phyloP scores from a whole-genome alignment of 352 stramenopile species.

The Globisporangium paroecandrum region DNA sequence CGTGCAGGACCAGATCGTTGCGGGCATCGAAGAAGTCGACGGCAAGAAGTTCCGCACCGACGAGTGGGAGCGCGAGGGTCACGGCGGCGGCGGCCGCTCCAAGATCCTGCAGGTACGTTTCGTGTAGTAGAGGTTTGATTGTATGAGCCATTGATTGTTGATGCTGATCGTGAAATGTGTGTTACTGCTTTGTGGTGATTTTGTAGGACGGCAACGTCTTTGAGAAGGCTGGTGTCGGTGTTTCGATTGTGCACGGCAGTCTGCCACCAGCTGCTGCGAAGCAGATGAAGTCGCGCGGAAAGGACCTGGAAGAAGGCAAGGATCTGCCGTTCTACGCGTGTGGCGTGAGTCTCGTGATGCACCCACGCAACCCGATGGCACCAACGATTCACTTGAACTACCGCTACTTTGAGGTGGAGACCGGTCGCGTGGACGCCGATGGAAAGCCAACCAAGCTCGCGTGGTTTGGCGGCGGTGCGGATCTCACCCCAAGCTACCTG shows the following conservation, averaged over 20 bases:
- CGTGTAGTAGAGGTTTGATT: background rate
- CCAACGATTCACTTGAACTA: conserved; percentile 98
- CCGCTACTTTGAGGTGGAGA: conserved; percentile 97
- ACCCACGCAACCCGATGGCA: conserved; percentile 91
- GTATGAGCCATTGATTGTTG: background rate
- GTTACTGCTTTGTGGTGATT: background rate
- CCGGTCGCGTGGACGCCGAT: conserved; percentile 67
- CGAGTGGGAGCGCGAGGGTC: conserved; percentile 92
- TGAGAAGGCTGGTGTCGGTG: conserved; percentile 97
- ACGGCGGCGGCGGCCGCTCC: conserved; percentile 93
- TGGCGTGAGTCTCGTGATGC: conserved; percentile 96
- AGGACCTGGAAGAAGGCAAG: conserved; percentile 64
- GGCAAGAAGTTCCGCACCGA: conserved; percentile 94
- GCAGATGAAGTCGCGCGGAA: conserved; percentile 80
- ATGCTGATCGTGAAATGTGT: conserved; percentile 8
- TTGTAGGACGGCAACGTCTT: conserved; percentile 92
- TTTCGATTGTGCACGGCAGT: conserved; percentile 96
- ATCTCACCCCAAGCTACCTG: conserved; percentile 97
- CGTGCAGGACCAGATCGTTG: conserved; percentile 85
- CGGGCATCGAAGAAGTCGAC: conserved; percentile 89
- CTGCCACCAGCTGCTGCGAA: conserved; percentile 86
- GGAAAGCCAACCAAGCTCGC: conserved; percentile 78
- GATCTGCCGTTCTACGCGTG: conserved; percentile 96
- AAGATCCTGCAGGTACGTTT: conserved; percentile 81
- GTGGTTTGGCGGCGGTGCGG: conserved; percentile 96